Percentiles rank a stretch among this genome's conserved stretches.
Evolutionary conservation across 1,139 yeast species (phyloP).

Genomic region (Saccharomycopsis phalli): DNA sequence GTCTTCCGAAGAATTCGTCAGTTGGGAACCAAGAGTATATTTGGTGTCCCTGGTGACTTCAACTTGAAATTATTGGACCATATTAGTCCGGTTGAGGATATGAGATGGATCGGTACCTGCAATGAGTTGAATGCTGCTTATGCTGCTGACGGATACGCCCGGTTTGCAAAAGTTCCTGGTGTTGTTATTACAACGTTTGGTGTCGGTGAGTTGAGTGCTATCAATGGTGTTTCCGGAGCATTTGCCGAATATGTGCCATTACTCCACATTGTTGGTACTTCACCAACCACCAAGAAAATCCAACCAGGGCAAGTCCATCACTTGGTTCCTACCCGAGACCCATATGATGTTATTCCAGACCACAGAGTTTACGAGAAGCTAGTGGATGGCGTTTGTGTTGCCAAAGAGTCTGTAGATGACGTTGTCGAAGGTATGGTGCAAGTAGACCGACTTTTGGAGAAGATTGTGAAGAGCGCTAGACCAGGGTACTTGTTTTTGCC

Average conservation of each 20-base stretch:
- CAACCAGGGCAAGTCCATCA: slow-evolving; percentile 44
- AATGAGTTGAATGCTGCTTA: slow-evolving; percentile 62
- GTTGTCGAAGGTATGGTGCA: slow-evolving; percentile 34
- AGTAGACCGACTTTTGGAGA: slow-evolving; percentile 51
- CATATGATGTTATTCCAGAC: slow-evolving; percentile 40
- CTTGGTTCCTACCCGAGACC: slow-evolving; percentile 47
- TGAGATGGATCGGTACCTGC: slow-evolving; percentile 54
- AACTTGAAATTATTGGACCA: slow-evolving; percentile 60
- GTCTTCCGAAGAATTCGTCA: slow-evolving; percentile 50
- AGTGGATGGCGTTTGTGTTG: slow-evolving; percentile 48
- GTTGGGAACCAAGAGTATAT: slow-evolving; percentile 53
- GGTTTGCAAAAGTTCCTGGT: slow-evolving; percentile 32
- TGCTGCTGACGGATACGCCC: slow-evolving; percentile 73
- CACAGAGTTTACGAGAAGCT: slow-evolving; percentile 57
- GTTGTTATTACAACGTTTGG: slow-evolving; percentile 51
- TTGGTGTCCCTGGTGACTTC: slow-evolving; percentile 79
- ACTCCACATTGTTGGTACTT: slow-evolving; percentile 39
- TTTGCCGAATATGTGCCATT: slow-evolving; percentile 51
- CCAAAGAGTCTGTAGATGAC: slow-evolving; percentile 43
- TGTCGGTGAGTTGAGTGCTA: slow-evolving; percentile 80
- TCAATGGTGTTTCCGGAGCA: slow-evolving; percentile 79
- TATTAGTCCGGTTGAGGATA: slow-evolving; percentile 48
- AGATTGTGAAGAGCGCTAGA: slow-evolving; percentile 42
- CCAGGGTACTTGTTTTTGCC: slow-evolving; percentile 73
- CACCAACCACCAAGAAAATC: slow-evolving; percentile 34